Base-by-base conservation (phyloP, 257 asterid genomes). In the Solanum piurae region DNA sequence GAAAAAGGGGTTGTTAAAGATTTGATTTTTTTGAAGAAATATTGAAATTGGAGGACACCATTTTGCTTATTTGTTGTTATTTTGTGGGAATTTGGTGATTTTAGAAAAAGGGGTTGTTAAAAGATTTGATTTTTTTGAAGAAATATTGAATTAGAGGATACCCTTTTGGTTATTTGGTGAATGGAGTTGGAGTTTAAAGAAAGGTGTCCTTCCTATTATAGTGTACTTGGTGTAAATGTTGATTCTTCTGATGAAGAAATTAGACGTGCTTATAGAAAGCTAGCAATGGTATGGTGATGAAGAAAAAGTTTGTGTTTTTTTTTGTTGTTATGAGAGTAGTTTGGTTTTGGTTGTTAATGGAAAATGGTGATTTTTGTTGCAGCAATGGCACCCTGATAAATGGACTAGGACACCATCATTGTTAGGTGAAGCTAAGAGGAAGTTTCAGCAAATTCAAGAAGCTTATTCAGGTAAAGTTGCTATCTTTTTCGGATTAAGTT, bases 341-440 rank as follows among this genome's bases (percentile, higher is more conserved):
- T 14, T 31, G 25, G 60, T 42, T 27, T 44, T 44, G 80, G 10
- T 42, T 44, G 29, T 27, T 75, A 9, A 64, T 82, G 38, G 72
- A 34, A 86, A 40, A 33, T 33, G 77, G 5, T 75, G 33, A 27
- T 34, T 11, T 52, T 49, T 92, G 75, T 82, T 91, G 90, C 94
- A 94, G 98, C 94, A 90, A 96, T 96, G 99, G 98, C 99, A 96
- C 88, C 99, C 98, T 5, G 99, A 96, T 87, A 96, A 91, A 88
- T 96, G 98, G 96, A 74, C 88, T 5, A 89, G 75, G 86, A 88
- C 83, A 36, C 99, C 99, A 36, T 89, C 94, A 40, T 84, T 90
- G 29, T 80, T 93, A n/a, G 94, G 93, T 29, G 95, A 95, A 91
- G 96, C 98, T 21, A 93, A 96, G 68, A 90, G 77, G 83, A 94